phyloP scores from a whole-genome alignment of 495 filamentous ascomycete species.

The Sphaerosporella brunnea region DNA sequence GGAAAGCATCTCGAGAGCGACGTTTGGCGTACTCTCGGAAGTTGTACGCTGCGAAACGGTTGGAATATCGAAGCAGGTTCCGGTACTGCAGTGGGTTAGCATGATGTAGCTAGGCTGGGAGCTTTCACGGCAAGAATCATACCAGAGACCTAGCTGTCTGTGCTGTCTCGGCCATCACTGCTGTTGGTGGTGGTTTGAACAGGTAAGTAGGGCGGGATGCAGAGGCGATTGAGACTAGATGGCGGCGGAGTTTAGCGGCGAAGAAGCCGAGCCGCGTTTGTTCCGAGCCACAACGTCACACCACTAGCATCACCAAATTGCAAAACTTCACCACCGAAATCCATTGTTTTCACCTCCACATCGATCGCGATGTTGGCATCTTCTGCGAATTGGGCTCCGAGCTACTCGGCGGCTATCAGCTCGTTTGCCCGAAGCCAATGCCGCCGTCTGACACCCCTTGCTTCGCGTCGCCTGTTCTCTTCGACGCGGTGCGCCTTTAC shows the following conservation, averaged over 20 bases:
- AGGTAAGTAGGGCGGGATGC: background rate
- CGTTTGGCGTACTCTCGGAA: conserved; percentile 92
- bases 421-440: background rate
- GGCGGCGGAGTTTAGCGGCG: conserved; percentile 1
- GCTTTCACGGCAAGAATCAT: background rate
- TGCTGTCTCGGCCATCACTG: conserved; percentile 8
- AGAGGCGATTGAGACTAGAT: no score
- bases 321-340: no score
- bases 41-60: conserved; percentile 84
- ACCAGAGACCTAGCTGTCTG: conserved; percentile 2
- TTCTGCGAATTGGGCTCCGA: no score
- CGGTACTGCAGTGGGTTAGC: conserved; percentile 47
- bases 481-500: background rate
- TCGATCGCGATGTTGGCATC: no score
- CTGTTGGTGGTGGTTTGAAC: background rate
- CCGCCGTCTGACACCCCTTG: no score
- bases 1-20: conserved; percentile 72
- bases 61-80: conserved; percentile 68
- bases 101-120: background rate
- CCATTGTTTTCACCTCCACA: no score
- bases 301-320: no score
- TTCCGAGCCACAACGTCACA: no score
- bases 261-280: conserved; percentile 1
- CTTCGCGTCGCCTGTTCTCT: background rate
- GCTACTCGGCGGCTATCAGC: background rate